Percentiles rank a stretch among this genome's conserved stretches.
Evolutionary conservation across 176 grass and related monocot genomes (phyloP).

Genomic region (Zoysia japonica): DNA sequence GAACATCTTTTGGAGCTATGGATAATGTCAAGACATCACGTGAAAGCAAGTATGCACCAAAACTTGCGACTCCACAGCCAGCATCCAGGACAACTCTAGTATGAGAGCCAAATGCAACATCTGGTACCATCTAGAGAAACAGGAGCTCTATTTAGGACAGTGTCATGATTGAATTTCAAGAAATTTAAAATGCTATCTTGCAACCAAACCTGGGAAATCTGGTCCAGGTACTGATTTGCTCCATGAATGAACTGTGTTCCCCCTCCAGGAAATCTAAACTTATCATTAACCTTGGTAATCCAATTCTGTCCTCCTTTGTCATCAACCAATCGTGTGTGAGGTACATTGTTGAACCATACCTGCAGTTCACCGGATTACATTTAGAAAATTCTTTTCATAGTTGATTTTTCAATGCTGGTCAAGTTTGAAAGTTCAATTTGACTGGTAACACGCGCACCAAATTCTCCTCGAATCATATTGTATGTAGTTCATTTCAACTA

Average conservation of each 20-base stretch:
- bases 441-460: not conserved
- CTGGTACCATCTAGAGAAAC: slow-evolving; percentile 81
- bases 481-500: not conserved
- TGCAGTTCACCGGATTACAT: slow-evolving; percentile 35
- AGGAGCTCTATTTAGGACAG: slow-evolving; percentile 23
- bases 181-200: slow-evolving; percentile 12
- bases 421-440: not conserved
- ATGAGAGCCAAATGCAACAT: slow-evolving; percentile 80
- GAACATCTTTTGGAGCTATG: slow-evolving; percentile 93
- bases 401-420: not conserved
- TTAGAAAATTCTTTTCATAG: not conserved
- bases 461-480: slow-evolving; percentile 2
- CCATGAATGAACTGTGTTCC: slow-evolving; percentile 95
- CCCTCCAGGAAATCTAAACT: slow-evolving; percentile 92
- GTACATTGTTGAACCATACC: slow-evolving; percentile 98
- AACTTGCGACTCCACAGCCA: slow-evolving; percentile 93
- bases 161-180: not conserved
- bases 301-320: slow-evolving; percentile 99
- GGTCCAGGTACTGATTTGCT: slow-evolving; percentile 79
- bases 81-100: slow-evolving; percentile 89
- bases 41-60: slow-evolving; percentile 93
- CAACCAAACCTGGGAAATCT: slow-evolving; percentile 74
- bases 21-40: slow-evolving; percentile 87
- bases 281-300: slow-evolving; percentile 84
- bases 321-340: slow-evolving; percentile 89